phyloP scores from a whole-genome alignment of 768 basidiomycete species.

The Suillus ampliporus region DNA sequence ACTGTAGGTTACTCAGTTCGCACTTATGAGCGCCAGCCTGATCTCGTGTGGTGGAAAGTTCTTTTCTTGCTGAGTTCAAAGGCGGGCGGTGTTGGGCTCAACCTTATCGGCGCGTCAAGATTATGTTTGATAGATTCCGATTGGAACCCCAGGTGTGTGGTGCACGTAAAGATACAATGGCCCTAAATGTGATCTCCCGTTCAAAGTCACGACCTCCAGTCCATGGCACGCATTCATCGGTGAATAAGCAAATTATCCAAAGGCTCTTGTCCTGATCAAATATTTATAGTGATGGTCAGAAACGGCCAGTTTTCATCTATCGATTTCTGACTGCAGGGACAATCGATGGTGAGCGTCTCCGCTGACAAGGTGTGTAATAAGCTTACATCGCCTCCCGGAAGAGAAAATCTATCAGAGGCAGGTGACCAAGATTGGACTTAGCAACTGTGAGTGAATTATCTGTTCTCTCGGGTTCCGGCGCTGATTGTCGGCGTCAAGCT shows the following conservation, averaged over 20 bases:
- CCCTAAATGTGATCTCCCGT: not conserved
- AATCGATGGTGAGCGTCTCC: constrained; percentile 72
- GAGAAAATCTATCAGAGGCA: constrained; percentile 95
- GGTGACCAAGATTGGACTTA: constrained; percentile 91
- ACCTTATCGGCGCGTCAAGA: constrained; percentile 89
- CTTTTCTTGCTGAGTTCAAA: constrained; percentile 94
- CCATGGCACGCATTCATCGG: constrained; percentile 98
- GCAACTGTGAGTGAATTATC: constrained; percentile 65
- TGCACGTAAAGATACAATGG: not conserved
- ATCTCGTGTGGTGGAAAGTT: constrained; percentile 51
- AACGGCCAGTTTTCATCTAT: constrained; percentile 88
- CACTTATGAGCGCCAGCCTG: not conserved
- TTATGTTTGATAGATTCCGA: constrained; percentile 88
- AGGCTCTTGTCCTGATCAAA: constrained; percentile 16
- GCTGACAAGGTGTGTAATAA: not conserved
- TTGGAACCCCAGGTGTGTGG: constrained; percentile 85
- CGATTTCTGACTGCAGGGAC: constrained; percentile 85
- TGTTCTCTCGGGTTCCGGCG: constrained; percentile 2
- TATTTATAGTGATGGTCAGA: constrained; percentile 84
- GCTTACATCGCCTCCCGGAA: constrained; percentile 32
- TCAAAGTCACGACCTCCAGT: constrained; percentile 85
- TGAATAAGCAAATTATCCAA: constrained; percentile 36
- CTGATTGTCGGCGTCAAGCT: constrained; percentile 44
- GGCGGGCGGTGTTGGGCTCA: constrained; percentile 94
- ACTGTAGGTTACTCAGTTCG: constrained; percentile 55